phyloP scores from a whole-genome alignment of 495 filamentous ascomycete genomes.

The Penicillium samsonianum region DNA sequence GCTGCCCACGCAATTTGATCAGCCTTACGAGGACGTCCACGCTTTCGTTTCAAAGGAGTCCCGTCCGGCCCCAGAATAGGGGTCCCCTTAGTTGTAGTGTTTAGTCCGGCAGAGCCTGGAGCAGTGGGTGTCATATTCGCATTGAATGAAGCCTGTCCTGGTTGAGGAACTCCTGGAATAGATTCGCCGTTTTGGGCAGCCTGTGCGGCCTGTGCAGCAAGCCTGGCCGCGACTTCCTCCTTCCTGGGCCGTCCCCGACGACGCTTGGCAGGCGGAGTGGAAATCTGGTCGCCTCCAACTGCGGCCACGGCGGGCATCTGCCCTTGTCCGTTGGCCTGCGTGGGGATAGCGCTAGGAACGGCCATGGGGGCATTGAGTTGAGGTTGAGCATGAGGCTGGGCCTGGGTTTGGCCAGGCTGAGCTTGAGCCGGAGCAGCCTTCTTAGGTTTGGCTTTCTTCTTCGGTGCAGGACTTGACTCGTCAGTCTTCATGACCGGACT shows the following conservation, averaged over 20 bases:
- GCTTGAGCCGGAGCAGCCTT: conserved; percentile 12
- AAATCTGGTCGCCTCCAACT: conserved; percentile 10
- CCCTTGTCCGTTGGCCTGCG: conserved; percentile 23
- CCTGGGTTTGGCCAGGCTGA: conserved; percentile 14
- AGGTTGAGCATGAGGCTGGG: neutral
- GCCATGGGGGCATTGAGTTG: conserved; percentile 2
- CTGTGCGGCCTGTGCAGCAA: conserved; percentile 25
- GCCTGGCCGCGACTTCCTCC: conserved; percentile 29
- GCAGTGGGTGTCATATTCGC: conserved; percentile 26
- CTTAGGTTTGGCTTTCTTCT: conserved; percentile 29
- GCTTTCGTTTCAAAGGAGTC: conserved; percentile 39
- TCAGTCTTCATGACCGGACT: conserved; percentile 15
- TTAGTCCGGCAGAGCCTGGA: conserved; percentile 9
- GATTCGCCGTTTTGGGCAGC: conserved; percentile 22
- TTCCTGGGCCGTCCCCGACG: conserved; percentile 35
- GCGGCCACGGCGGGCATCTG: conserved; percentile 4
- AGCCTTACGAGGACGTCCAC: conserved; percentile 44
- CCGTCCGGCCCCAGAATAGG: conserved; percentile 37
- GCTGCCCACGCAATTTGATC: conserved; percentile 35
- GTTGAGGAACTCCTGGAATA: conserved; percentile 12
- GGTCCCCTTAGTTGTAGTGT: conserved; percentile 7
- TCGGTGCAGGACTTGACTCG: conserved; percentile 22
- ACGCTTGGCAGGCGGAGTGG: conserved; percentile 21
- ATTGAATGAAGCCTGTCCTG: conserved; percentile 29
- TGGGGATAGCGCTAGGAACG: neutral